Base-by-base conservation (phyloP, 2,329 filamentous ascomycete genomes). In the Pseudogymnoascus sp. region DNA sequence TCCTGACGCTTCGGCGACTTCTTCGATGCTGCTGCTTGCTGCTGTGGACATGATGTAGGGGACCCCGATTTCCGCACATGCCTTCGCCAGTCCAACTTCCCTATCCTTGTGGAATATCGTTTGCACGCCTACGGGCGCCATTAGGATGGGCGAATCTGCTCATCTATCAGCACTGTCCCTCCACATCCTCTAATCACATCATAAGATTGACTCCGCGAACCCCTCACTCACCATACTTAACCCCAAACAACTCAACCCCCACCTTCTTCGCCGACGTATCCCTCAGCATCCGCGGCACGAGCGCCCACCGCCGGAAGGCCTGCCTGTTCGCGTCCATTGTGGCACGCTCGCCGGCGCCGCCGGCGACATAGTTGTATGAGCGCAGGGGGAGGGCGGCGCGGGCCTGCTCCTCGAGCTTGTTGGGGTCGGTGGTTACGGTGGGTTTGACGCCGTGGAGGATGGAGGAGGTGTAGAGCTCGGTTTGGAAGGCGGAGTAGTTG, bases 101-200 rank as follows among this genome's bases (percentile, higher is more conserved):
- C 80, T 84, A 68, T 90, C 85, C 0, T 77, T 72, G 68, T 92
- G 87, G 71, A 89, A 86, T 34, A 90, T 85, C 1, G 78, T 78
- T 69, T 91, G 87, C 0, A 90, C 86, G 0, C 89, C 89, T 1
- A 92, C 79, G 0, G 89, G 89, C 0, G 87, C 88, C 71, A 88
- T 82, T 1, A 90, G 71, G 0, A 89, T 68, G 0, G 86, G 86
- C 31, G 60, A 67, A 31, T 51, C 36, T 60, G 21, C 21, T 39
- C 6, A n/a, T 7, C 5, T 6, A 39, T 39, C 4, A 64, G 37
- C 37, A 6, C n/a, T 16, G 16, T 5, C 8, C 37, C 37, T 7
- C 4, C 14, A 1, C 23, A 3, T 8, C 14, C 37, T 41, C 45
- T 31, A 45, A 14, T 48, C 28, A 7, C 25, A 28, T n/a, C 25